A percentile compares a stretch with the other conserved stretches of the same genome.
phyloP scores from a whole-genome alignment of 2,329 filamentous ascomycete genomes.

The Pezicula neosporulosa region DNA sequence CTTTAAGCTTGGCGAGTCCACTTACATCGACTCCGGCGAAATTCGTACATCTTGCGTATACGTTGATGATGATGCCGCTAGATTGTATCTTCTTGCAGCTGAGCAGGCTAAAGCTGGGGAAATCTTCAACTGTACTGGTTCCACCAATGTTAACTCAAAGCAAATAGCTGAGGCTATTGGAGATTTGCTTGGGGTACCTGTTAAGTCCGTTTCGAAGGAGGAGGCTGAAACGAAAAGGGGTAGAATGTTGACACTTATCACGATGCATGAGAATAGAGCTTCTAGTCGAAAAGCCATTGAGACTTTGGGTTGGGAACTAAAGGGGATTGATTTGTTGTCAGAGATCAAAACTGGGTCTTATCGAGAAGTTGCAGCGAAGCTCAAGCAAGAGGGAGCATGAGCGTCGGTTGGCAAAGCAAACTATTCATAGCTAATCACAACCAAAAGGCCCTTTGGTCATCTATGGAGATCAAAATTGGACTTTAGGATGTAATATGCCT shows the following conservation, averaged over 20 bases:
- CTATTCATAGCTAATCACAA: too few relatives aligned
- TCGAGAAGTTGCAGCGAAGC: neutral
- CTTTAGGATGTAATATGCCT: too few relatives aligned
- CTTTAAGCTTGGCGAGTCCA: slow-evolving; percentile 24
- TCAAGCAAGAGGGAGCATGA: too few relatives aligned
- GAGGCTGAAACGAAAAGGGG: too few relatives aligned
- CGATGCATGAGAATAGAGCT: neutral
- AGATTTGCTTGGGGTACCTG: slow-evolving; percentile 13
- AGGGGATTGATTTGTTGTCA: slow-evolving; percentile 1
- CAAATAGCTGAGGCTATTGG: slow-evolving; percentile 28
- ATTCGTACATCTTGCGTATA: slow-evolving; percentile 31
- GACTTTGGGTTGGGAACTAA: slow-evolving; percentile 8
- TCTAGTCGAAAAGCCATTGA: slow-evolving; percentile 5
- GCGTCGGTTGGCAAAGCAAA: too few relatives aligned
- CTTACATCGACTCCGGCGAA: slow-evolving; percentile 28
- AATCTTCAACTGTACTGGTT: slow-evolving; percentile 31
- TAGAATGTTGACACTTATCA: neutral
- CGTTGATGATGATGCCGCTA: slow-evolving; percentile 41
- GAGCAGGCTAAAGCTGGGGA: slow-evolving; percentile 31
- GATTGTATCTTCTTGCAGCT: slow-evolving; percentile 34
- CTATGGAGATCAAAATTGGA: too few relatives aligned
- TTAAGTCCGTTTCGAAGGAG: too few relatives aligned
- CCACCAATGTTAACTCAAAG: slow-evolving; percentile 29
- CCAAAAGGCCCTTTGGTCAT: too few relatives aligned
- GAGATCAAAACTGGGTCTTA: slow-evolving; percentile 8